Evolutionary conservation across 179 eudicot species (phyloP).

Genomic region (Spinacia oleracea): DNA sequence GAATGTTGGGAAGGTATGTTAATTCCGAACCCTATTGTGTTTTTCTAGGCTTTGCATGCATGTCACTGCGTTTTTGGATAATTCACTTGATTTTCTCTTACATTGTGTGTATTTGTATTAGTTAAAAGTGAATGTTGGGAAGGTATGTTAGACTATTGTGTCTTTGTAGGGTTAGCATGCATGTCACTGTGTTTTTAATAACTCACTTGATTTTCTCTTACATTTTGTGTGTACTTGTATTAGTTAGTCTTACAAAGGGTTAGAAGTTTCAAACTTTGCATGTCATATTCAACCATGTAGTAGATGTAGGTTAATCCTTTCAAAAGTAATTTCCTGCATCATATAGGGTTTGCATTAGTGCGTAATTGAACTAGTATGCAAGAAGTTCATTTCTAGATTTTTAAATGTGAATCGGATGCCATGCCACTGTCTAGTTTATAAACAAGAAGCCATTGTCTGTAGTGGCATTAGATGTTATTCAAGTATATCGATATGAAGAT

Average conservation of each 20-base stretch:
- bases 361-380: not conserved
- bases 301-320: not conserved
- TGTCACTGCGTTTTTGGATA: not conserved
- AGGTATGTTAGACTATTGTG: constrained; percentile 45
- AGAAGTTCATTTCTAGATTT: not conserved
- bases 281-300: not conserved
- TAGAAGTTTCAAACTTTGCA: not conserved
- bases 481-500: not conserved
- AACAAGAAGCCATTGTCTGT: not conserved
- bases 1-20: constrained; percentile 49
- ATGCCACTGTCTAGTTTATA: not conserved
- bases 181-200: not conserved
- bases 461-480: not conserved
- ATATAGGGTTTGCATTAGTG: not conserved
- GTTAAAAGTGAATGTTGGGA: constrained; percentile 32
- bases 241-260: no score
- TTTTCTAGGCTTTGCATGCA: not conserved
- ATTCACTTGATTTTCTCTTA: constrained; percentile 3
- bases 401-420: not conserved
- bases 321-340: not conserved
- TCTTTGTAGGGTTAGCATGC: not conserved
- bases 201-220: constrained; percentile 3
- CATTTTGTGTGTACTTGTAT: not conserved
- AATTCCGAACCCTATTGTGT: not conserved
- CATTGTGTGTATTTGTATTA: not conserved